Conservation (phyloP, 2,329 filamentous ascomycete species). For the Plectosphaerella sp. region DNA sequence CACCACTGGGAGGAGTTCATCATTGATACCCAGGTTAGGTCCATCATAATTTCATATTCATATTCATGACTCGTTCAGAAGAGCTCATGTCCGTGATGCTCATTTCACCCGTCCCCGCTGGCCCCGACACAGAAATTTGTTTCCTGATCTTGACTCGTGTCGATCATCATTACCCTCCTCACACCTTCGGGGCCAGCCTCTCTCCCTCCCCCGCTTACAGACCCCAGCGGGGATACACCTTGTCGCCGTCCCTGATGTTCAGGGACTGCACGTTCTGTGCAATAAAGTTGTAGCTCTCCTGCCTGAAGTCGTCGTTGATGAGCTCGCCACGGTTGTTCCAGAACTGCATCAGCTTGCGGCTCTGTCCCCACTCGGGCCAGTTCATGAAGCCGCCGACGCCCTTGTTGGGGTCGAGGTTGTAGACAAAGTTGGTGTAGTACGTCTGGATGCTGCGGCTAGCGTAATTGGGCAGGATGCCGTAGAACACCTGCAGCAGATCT, state of each 20-base stretch:
- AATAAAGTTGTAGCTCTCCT: slow-evolving; percentile 16
- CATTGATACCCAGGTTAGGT: slow-evolving; percentile 6
- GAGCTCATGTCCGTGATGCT: too few species aligned
- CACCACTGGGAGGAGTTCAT: neutral
- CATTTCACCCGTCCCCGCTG: neutral
- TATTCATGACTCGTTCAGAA: neutral
- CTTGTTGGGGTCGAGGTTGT: slow-evolving; percentile 66
- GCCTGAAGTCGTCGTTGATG: slow-evolving; percentile 31
- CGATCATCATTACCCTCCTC: neutral
- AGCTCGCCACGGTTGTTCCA: slow-evolving; percentile 24
- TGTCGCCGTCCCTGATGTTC: slow-evolving; percentile 1
- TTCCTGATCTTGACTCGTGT: neutral
- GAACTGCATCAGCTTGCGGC: slow-evolving; percentile 47
- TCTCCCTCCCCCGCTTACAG: neutral
- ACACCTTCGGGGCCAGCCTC: neutral
- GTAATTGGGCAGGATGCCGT: slow-evolving; percentile 58
- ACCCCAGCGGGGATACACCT: neutral
- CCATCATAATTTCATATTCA: neutral
- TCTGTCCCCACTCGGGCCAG: slow-evolving; percentile 38
- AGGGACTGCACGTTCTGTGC: slow-evolving; percentile 11
- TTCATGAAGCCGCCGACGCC: slow-evolving; percentile 28
- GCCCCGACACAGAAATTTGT: neutral
- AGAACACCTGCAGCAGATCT: slow-evolving; percentile 67
- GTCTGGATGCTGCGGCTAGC: slow-evolving; percentile 55
- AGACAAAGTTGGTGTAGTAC: slow-evolving; percentile 71